Conservation (phyloP, 306 rosid species). For the Inga laurina region DNA sequence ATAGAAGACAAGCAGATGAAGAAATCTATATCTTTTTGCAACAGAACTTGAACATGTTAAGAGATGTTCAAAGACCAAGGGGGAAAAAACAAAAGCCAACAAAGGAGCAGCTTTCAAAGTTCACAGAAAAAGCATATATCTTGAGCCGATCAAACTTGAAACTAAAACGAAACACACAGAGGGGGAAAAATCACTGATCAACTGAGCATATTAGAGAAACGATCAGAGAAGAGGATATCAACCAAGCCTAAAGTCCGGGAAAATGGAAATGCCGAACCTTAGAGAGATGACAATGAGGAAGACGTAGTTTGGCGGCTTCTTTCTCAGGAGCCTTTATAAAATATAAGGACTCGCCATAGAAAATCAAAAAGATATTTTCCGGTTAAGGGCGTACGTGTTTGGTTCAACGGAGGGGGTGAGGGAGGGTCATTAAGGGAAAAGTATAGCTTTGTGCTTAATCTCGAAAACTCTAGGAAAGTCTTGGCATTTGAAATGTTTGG, state of each 20-base stretch:
- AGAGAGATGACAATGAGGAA: neutral
- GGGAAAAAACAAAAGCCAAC: neutral
- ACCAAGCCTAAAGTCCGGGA: neutral
- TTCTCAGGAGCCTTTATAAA: neutral
- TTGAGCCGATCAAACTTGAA: neutral
- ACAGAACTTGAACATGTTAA: neutral
- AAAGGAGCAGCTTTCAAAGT: neutral
- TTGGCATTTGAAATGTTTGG: too few relatives aligned
- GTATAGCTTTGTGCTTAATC: too few relatives aligned
- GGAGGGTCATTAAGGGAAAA: too few relatives aligned
- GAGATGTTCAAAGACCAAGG: neutral
- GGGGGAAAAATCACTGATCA: neutral
- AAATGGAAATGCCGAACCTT: neutral
- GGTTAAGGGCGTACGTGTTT: too few relatives aligned
- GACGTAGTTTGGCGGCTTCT: neutral
- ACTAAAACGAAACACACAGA: neutral
- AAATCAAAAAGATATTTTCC: too few relatives aligned
- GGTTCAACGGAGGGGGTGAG: too few relatives aligned
- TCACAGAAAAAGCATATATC: neutral
- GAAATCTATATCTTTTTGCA: neutral
- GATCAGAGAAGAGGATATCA: neutral
- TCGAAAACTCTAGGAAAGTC: too few relatives aligned
- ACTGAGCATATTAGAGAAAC: neutral
- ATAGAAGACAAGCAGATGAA: neutral
- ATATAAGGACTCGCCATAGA: neutral